Evolutionary conservation across 768 basidiomycete genomes (phyloP).

Genomic region (Trametopsis cervina): DNA sequence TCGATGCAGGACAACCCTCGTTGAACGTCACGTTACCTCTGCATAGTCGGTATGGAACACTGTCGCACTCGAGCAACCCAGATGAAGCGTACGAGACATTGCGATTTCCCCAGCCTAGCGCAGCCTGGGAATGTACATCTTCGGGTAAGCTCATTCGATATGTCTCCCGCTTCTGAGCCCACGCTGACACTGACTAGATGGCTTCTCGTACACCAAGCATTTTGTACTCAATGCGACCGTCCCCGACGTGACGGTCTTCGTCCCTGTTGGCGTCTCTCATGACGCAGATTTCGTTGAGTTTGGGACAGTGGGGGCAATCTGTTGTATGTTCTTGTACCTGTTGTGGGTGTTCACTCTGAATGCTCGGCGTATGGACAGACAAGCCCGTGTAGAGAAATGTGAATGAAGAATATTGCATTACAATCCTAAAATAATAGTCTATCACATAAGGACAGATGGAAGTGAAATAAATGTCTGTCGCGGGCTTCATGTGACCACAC

Average conservation of each 20-base stretch:
- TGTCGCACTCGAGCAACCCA: conserved; percentile 15
- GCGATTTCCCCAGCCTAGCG: conserved; percentile 20
- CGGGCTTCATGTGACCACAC: conserved; percentile 46
- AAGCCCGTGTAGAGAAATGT: conserved; percentile 18
- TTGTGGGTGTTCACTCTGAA: conserved; percentile 21
- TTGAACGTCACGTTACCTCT: conserved; percentile 31
- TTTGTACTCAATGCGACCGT: conserved; percentile 1
- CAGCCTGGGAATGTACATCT: conserved; percentile 27
- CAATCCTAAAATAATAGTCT: conserved; percentile 5
- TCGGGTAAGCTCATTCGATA: conserved; percentile 16
- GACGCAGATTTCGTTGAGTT: conserved; percentile 29
- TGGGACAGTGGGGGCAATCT: conserved; percentile 27
- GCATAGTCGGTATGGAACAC: conserved; percentile 35
- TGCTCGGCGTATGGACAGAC: conserved; percentile 17
- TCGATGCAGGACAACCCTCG: conserved; percentile 5
- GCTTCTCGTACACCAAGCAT: background rate
- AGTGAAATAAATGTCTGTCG: conserved; percentile 11
- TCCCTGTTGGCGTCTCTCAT: conserved; percentile 29
- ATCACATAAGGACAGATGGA: conserved; percentile 13
- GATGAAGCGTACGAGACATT: conserved; percentile 16
- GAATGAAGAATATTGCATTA: conserved; percentile 5
- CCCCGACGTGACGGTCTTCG: conserved; percentile 12
- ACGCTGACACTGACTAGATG: background rate
- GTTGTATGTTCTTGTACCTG: conserved; percentile 28
- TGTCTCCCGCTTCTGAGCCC: background rate